Conservation (phyloP, 192 early-diverging fungal genomes). For the Backusella parvicylindrica region DNA sequence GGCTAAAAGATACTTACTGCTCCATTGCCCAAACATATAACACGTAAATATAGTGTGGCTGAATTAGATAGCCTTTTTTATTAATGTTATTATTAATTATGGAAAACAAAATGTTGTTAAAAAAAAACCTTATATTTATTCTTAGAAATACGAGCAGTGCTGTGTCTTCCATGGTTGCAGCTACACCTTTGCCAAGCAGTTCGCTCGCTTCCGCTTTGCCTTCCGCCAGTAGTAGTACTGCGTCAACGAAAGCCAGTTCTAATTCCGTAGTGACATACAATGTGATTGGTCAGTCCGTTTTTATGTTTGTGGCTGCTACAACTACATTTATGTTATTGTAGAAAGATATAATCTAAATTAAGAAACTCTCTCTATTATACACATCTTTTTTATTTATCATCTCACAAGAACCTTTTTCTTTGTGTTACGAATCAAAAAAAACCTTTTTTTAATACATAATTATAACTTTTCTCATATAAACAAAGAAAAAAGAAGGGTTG, state of each 20-base stretch:
- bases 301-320: background rate
- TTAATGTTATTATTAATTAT: background rate
- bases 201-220: background rate
- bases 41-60: constrained; percentile 5
- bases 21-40: constrained; percentile 12
- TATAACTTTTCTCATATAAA: background rate
- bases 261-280: background rate
- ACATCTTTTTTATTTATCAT: background rate
- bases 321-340: background rate
- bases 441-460: background rate
- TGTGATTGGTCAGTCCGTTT: background rate
- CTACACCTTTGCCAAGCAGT: background rate
- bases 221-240: background rate
- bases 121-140: background rate
- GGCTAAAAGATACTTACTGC: constrained; percentile 7
- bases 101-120: background rate
- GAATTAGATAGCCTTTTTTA: background rate
- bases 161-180: background rate
- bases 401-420: background rate
- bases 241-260: background rate
- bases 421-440: background rate
- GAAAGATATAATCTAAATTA: background rate
- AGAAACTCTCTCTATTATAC: background rate
- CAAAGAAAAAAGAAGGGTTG: background rate
- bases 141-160: background rate